phyloP scores from a whole-genome alignment of 805 yeast genomes.

The Candida parachauliodes region DNA sequence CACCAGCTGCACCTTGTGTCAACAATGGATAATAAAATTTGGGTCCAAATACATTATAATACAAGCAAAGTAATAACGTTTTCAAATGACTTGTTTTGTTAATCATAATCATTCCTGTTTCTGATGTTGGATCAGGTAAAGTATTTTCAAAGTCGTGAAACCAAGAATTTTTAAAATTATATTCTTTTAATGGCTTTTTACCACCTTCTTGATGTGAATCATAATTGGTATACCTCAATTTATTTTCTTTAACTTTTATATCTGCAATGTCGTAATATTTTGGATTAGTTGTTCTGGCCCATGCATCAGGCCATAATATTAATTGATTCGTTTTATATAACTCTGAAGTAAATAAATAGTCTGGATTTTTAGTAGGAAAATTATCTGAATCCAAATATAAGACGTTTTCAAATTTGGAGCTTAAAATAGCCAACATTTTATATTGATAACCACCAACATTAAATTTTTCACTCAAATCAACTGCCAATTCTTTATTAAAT shows the following conservation, averaged over 20 bases:
- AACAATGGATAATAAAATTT: conserved; percentile 61
- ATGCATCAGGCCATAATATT: conserved; percentile 66
- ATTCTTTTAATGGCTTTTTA: conserved; percentile 27
- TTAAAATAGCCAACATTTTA: conserved; percentile 56
- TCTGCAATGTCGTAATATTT: conserved; percentile 40
- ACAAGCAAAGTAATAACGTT: conserved; percentile 56
- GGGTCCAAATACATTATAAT: conserved; percentile 67
- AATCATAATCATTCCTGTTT: conserved; percentile 66
- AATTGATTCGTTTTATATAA: conserved; percentile 46
- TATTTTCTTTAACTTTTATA: conserved; percentile 28
- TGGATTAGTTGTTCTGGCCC: conserved; percentile 69
- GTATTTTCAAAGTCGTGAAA: conserved; percentile 63
- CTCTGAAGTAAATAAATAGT: conserved; percentile 43
- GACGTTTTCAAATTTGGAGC: conserved; percentile 51
- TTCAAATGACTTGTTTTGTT: conserved; percentile 57
- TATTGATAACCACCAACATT: conserved; percentile 46
- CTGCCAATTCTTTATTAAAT: conserved; percentile 27
- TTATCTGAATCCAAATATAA: conserved; percentile 52
- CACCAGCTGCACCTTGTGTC: conserved; percentile 72
- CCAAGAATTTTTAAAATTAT: conserved; percentile 28
- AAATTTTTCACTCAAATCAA: conserved; percentile 14
- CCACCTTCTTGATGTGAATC: conserved; percentile 33
- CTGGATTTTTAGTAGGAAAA: conserved; percentile 41
- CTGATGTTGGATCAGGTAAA: conserved; percentile 64
- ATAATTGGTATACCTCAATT: conserved; percentile 28